Base-by-base conservation (phyloP, 768 basidiomycete genomes). In the Lactifluus pinguis region DNA sequence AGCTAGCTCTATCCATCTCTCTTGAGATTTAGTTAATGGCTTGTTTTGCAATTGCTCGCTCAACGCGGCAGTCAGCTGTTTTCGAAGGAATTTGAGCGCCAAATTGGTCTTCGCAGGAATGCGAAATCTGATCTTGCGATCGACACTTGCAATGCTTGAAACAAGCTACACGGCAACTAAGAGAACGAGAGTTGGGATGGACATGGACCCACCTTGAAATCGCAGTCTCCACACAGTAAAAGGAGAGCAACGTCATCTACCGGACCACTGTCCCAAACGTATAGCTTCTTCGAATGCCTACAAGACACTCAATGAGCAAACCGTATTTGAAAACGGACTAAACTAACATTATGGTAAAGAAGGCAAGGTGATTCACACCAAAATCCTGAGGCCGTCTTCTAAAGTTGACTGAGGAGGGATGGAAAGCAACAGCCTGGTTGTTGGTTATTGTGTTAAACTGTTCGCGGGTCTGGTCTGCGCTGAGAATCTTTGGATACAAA, bases 371-470 rank as follows among this genome's bases (percentile, higher is more conserved):
- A 62, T 87, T 86, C 14, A 80, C 81, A 0, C 84, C 86, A 65
- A 94, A 86, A 56, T 95, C 90, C 10, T 72, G 68, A 8, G 81
- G 76, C 68, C 77, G 85, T 68, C 72, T 80, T 65, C 83, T 76
- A 72, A 93, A 93, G 71, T 99, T 98, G 63, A 95, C 81, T 0
- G 92, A 95, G 10, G 91, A 89, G 0, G 95, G 95, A 72, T 98
- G 95, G 70, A 95, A 89, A 32, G 79, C 78, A 1, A 82, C 85
- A 14, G 76, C 71, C 68, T 91, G 90, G 67, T 88, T 91, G 70
- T 95, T 97, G 25, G 82, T 79, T 42, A 95, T 79, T 0, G 92
- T 98, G 57, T 80, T 80, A 76, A 97, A 76, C 57, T 87, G 83
- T 14, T 81, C 81, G 60, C 70, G 81, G 48, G 72, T 69, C 0